Percentiles rank a stretch among this genome's conserved stretches.
Evolutionary conservation across 441 rosid genomes (phyloP).

Genomic region (Adansonia rubrostipa): DNA sequence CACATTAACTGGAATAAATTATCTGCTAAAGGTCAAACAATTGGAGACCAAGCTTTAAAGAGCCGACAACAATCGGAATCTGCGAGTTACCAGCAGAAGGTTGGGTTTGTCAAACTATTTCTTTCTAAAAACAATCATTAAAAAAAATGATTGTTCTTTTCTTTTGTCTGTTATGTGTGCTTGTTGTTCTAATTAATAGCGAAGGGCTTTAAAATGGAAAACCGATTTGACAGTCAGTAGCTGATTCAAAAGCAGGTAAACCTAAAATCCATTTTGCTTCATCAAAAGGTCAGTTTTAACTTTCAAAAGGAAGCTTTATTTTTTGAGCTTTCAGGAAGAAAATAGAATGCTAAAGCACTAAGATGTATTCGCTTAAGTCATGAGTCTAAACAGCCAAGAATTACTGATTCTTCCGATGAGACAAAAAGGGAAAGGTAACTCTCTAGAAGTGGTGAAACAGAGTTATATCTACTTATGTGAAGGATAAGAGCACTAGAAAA

Average conservation of each 20-base stretch:
- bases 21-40: slow-evolving; percentile 62
- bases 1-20: slow-evolving; percentile 26
- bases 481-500: slow-evolving; percentile 60
- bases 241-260: slow-evolving; percentile 40
- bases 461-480: slow-evolving; percentile 41
- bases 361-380: slow-evolving; percentile 26
- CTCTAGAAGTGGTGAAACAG: slow-evolving; percentile 75
- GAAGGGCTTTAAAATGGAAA: neutral
- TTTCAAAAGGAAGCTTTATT: neutral
- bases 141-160: no score
- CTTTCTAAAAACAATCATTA: neutral
- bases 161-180: no score
- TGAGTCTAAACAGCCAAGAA: slow-evolving; percentile 44
- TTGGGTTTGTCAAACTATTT: slow-evolving; percentile 19
- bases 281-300: slow-evolving; percentile 41
- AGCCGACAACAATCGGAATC: slow-evolving; percentile 65
- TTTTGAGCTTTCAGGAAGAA: neutral
- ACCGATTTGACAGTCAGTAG: neutral
- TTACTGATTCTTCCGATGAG: slow-evolving; percentile 40
- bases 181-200: no score
- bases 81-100: slow-evolving; percentile 58
- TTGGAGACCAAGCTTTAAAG: slow-evolving; percentile 65
- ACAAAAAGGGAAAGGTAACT: slow-evolving; percentile 63
- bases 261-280: slow-evolving; percentile 51
- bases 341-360: neutral